Evolutionary conservation across 768 basidiomycete species (phyloP).

Genomic region (Xerocomellus chrysenteron): DNA sequence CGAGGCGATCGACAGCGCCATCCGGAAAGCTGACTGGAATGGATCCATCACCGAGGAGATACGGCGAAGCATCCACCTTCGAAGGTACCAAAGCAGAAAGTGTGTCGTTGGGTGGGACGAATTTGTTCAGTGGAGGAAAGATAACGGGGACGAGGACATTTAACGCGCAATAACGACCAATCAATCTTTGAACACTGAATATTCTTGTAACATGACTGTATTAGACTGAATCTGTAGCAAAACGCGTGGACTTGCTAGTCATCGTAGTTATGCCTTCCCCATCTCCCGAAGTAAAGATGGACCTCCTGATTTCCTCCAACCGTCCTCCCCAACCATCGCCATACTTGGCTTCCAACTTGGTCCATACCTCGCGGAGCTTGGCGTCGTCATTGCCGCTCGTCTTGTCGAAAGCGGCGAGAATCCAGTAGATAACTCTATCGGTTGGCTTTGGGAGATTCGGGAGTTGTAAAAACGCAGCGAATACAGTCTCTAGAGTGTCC

Average conservation of each 20-base stretch:
- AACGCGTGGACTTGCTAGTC: background rate
- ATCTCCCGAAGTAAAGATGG: conserved; percentile 30
- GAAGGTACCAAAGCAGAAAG: conserved; percentile 78
- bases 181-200: background rate
- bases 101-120: conserved; percentile 72
- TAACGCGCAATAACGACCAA: conserved; percentile 11
- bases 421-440: conserved; percentile 57
- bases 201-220: conserved; percentile 8
- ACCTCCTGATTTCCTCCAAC: conserved; percentile 42
- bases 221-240: conserved; percentile 1
- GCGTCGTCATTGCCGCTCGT: conserved; percentile 52
- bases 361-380: conserved; percentile 57
- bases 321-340: conserved; percentile 44
- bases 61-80: conserved; percentile 69
- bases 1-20: conserved; percentile 88
- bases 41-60: conserved; percentile 81
- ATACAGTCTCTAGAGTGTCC: conserved; percentile 54
- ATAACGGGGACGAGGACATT: conserved; percentile 40
- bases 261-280: background rate
- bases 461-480: conserved; percentile 61
- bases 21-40: conserved; percentile 90
- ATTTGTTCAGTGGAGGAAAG: conserved; percentile 71
- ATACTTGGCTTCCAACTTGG: conserved; percentile 55
- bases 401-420: conserved; percentile 62
- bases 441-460: conserved; percentile 45